These are phyloP conservation scores for Protomyces inundatus DNA, from an alignment of 1,139 yeast genomes.

Conservation along the genomic window DNA sequence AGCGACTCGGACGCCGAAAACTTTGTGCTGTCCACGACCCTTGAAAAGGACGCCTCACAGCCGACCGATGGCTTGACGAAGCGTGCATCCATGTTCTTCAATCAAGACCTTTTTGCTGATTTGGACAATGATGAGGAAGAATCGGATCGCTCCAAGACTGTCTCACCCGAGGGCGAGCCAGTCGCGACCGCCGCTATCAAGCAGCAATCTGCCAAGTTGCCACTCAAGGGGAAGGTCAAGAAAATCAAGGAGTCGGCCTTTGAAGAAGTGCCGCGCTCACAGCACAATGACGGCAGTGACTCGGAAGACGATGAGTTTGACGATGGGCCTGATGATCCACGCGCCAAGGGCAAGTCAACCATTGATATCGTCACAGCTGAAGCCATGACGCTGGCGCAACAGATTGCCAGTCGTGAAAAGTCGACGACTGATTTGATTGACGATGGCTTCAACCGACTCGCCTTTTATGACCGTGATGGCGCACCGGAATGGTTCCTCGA, in stretches of 20 bases:
- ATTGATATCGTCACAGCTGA: slow-evolving; percentile 87
- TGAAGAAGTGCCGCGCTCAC: slow-evolving; percentile 28
- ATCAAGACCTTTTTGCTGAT: slow-evolving; percentile 64
- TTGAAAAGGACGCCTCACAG: slow-evolving; percentile 45
- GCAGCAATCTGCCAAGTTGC: slow-evolving; percentile 32
- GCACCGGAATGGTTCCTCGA: slow-evolving; percentile 94
- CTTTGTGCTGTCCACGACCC: slow-evolving; percentile 53
- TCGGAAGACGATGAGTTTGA: slow-evolving; percentile 44
- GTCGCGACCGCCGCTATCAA: slow-evolving; percentile 30
- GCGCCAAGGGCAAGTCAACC: slow-evolving; percentile 41
- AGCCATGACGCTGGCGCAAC: slow-evolving; percentile 97
- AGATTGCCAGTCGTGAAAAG: slow-evolving; percentile 56
- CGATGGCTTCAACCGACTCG: slow-evolving; percentile 85
- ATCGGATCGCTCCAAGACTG: background rate
- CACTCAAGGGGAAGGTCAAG: slow-evolving; percentile 28
- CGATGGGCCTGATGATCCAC: slow-evolving; percentile 49
- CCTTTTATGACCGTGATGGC: slow-evolving; percentile 85
- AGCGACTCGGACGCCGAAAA: slow-evolving; percentile 75
- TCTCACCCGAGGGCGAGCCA: slow-evolving; percentile 30
- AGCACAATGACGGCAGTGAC: slow-evolving; percentile 27
- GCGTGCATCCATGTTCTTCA: slow-evolving; percentile 71
- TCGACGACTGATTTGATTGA: slow-evolving; percentile 76
- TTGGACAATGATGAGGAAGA: slow-evolving; percentile 37
- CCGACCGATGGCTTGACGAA: slow-evolving; percentile 53
- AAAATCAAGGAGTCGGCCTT: slow-evolving; percentile 27